Evolutionary conservation across 106 monocot genomes (phyloP).

Genomic region (Amphibolis antarctica): DNA sequence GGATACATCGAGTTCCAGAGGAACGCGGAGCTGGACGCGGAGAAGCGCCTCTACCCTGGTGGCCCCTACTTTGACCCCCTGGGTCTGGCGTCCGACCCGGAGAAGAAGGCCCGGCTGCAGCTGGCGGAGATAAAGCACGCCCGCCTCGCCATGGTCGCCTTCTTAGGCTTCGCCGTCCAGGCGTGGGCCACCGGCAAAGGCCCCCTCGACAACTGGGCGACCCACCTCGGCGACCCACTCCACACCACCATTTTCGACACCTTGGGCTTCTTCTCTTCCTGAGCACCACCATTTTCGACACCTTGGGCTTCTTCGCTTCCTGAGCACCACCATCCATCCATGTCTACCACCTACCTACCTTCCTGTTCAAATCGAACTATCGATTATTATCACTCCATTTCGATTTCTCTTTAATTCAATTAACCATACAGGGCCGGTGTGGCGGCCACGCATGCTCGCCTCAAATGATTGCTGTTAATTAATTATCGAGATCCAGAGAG

Average conservation of each 20-base stretch:
- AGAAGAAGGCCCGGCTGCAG: conserved; percentile 75
- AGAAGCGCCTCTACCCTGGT: conserved; percentile 82
- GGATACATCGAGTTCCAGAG: conserved; percentile 99
- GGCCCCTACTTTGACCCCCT: conserved; percentile 92
- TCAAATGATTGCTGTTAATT: too few relatives aligned
- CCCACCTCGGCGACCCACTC: conserved; percentile 92
- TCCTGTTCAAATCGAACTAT: too few relatives aligned
- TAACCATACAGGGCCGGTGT: too few relatives aligned
- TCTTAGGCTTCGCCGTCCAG: conserved; percentile 89
- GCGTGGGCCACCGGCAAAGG: conserved; percentile 93
- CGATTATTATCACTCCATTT: too few relatives aligned
- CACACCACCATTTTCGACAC: conserved; percentile 98
- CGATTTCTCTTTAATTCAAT: too few relatives aligned
- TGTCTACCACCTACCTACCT: too few relatives aligned
- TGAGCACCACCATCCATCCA: too few relatives aligned
- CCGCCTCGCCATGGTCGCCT: conserved; percentile 89
- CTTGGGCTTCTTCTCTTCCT: conserved; percentile 25
- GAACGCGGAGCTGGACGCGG: conserved; percentile 86
- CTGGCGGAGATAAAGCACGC: conserved; percentile 97
- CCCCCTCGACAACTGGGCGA: conserved; percentile 95
- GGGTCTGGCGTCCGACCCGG: conserved; percentile 75
- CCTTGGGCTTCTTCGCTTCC: conserved; percentile 28
- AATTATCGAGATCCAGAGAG: too few relatives aligned
- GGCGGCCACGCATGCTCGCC: too few relatives aligned
- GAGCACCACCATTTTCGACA: conserved; percentile 97